Percentiles rank a stretch among this genome's conserved stretches.
Evolutionary conservation across 139 green algal genomes (phyloP).

Genomic region (Picochlorum costavermella): DNA sequence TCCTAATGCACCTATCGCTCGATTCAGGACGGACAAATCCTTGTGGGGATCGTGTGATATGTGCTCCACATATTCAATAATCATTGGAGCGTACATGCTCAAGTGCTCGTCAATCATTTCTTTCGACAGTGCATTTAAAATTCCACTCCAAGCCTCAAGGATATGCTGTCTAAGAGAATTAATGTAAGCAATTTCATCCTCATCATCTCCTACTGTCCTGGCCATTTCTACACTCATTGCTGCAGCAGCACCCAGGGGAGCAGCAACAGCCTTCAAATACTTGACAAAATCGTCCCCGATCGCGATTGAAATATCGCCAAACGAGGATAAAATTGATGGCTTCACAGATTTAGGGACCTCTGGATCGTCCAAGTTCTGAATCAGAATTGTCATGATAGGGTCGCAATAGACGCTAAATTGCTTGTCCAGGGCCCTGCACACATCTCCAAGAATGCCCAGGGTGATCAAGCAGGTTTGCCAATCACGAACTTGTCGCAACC

Average conservation of each 20-base stretch:
- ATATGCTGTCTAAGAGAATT: slow-evolving; percentile 82
- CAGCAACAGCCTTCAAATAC: slow-evolving; percentile 61
- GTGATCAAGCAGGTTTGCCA: slow-evolving; percentile 68
- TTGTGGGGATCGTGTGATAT: slow-evolving; percentile 48
- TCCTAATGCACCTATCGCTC: slow-evolving; percentile 55
- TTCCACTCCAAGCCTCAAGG: slow-evolving; percentile 88
- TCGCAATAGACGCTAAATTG: slow-evolving; percentile 76
- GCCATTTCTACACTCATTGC: slow-evolving; percentile 42
- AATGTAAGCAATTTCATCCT: slow-evolving; percentile 87
- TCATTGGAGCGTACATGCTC: slow-evolving; percentile 2
- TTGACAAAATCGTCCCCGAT: slow-evolving; percentile 73
- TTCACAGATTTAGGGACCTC: slow-evolving; percentile 88
- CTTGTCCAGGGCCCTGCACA: slow-evolving; percentile 73
- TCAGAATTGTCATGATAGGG: slow-evolving; percentile 61
- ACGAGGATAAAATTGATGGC: slow-evolving; percentile 83
- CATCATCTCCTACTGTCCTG: slow-evolving; percentile 33
- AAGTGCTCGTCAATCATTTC: slow-evolving; percentile 31
- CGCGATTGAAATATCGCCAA: slow-evolving; percentile 91
- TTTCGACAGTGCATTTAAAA: slow-evolving; percentile 50
- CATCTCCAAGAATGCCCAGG: slow-evolving; percentile 86
- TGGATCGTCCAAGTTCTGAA: slow-evolving; percentile 36
- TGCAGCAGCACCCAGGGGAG: slow-evolving; percentile 72
- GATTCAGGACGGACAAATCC: slow-evolving; percentile 47
- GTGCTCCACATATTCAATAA: slow-evolving; percentile 58
- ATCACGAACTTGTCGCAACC: slow-evolving; percentile 78